A percentile compares a stretch with the other conserved stretches of the same genome.
Evolutionary conservation across 1,284 basidiomycete genomes (phyloP).

Genomic region (Cutaneotrichosporon mucoides): DNA sequence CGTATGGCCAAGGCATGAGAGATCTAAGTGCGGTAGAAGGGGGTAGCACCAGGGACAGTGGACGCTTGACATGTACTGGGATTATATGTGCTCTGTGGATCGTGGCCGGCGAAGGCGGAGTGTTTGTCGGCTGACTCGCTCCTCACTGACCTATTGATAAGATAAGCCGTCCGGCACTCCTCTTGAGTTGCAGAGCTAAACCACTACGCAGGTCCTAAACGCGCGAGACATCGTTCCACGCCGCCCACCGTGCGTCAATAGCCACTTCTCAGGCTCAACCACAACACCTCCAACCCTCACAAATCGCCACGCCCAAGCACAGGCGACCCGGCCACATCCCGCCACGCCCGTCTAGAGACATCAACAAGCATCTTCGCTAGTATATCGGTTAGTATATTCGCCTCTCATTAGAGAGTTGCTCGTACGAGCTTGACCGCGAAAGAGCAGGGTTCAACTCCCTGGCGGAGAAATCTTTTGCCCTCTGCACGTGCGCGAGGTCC

Average conservation of each 20-base stretch:
- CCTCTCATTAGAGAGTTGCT: background rate
- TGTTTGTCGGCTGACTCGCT: background rate
- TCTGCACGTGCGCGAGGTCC: too few species aligned
- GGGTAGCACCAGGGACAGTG: background rate
- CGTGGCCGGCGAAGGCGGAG: too few species aligned
- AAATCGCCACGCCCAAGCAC: background rate
- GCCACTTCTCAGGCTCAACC: background rate
- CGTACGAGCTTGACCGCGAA: background rate
- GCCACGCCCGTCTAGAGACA: background rate
- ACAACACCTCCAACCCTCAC: background rate
- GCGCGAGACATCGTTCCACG: background rate
- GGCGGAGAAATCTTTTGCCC: background rate
- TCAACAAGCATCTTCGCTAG: background rate
- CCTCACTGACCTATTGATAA: too few species aligned
- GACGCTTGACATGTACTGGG: background rate
- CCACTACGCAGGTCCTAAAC: background rate
- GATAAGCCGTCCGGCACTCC: background rate
- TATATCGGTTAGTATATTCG: constrained; percentile 1
- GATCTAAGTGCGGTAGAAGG: too few species aligned
- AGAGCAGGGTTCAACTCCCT: constrained; percentile 1
- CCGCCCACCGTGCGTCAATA: background rate
- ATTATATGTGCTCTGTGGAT: too few species aligned
- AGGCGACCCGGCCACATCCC: background rate
- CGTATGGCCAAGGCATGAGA: constrained; percentile 5
- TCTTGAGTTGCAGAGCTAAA: background rate